These are phyloP conservation scores for Prunus padus DNA, from an alignment of 306 rosid genomes.

Conservation along the genomic window DNA sequence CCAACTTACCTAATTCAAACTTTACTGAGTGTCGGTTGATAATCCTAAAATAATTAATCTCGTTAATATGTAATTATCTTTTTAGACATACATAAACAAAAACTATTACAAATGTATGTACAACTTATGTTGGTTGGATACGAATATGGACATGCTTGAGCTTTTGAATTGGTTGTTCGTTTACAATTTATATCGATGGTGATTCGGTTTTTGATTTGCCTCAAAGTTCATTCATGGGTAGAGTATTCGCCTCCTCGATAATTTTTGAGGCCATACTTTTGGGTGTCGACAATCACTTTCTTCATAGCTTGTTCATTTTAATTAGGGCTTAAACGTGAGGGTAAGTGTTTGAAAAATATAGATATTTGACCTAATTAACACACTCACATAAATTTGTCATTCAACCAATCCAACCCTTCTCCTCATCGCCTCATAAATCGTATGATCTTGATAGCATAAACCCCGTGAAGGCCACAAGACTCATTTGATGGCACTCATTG, in stretches of 20 bases:
- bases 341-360: background rate
- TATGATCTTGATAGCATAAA: constrained; percentile 3
- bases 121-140: background rate
- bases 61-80: background rate
- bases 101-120: background rate
- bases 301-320: too few relatives aligned
- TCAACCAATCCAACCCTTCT: constrained; percentile 1
- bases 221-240: background rate
- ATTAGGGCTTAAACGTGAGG: background rate
- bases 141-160: background rate
- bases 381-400: background rate
- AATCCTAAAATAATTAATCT: constrained; percentile 18
- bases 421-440: constrained; percentile 7
- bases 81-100: background rate
- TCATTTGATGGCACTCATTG: background rate
- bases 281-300: background rate
- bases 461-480: constrained; percentile 28
- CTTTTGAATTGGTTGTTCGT: background rate
- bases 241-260: background rate
- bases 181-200: background rate
- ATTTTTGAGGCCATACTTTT: background rate
- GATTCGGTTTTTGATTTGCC: background rate
- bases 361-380: too few relatives aligned
- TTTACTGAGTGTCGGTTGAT: background rate
- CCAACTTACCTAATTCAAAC: constrained; percentile 34